Evolutionary conservation across 2,329 filamentous ascomycete species (phyloP).

Genomic region (Aspergillus neoniger): DNA sequence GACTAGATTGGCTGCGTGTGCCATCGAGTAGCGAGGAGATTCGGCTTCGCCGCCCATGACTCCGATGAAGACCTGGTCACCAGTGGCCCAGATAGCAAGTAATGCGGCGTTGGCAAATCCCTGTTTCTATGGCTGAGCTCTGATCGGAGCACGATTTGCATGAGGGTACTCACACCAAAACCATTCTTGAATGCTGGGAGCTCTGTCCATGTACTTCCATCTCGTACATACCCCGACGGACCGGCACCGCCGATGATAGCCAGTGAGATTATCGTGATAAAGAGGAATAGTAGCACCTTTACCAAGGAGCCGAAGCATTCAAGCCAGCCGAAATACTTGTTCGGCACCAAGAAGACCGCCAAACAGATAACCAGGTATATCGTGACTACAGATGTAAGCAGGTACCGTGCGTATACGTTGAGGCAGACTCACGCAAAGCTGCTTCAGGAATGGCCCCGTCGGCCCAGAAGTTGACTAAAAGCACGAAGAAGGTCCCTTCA

Average conservation of each 20-base stretch:
- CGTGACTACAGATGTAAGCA: slow-evolving; percentile 4
- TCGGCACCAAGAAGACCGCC: slow-evolving; percentile 30
- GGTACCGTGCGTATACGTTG: no score
- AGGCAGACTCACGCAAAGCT: slow-evolving; percentile 6
- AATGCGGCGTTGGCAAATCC: slow-evolving; percentile 35
- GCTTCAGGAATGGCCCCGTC: slow-evolving; percentile 3
- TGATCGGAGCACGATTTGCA: no score
- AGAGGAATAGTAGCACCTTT: slow-evolving; percentile 42
- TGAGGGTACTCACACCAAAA: slow-evolving; percentile 23
- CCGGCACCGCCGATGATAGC: slow-evolving; percentile 46
- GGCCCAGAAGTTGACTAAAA: slow-evolving; percentile 12
- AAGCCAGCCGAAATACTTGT: slow-evolving; percentile 39
- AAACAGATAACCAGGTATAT: slow-evolving; percentile 19
- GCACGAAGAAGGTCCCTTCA: slow-evolving; percentile 11
- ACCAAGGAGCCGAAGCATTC: slow-evolving; percentile 39
- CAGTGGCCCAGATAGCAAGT: slow-evolving; percentile 33
- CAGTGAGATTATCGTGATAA: slow-evolving; percentile 39
- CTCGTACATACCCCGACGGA: slow-evolving; percentile 34
- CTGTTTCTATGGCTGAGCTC: slow-evolving; percentile 9
- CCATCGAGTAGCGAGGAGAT: slow-evolving; percentile 39
- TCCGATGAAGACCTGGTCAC: slow-evolving; percentile 38
- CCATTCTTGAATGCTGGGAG: slow-evolving; percentile 39
- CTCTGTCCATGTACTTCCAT: slow-evolving; percentile 36
- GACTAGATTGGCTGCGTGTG: slow-evolving; percentile 27
- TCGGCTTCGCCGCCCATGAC: slow-evolving; percentile 40